Evolutionary conservation across 164 flowering plant species (phyloP), one percentile per base, ranked within the genome.

Genomic region (Santalum album): DNA sequence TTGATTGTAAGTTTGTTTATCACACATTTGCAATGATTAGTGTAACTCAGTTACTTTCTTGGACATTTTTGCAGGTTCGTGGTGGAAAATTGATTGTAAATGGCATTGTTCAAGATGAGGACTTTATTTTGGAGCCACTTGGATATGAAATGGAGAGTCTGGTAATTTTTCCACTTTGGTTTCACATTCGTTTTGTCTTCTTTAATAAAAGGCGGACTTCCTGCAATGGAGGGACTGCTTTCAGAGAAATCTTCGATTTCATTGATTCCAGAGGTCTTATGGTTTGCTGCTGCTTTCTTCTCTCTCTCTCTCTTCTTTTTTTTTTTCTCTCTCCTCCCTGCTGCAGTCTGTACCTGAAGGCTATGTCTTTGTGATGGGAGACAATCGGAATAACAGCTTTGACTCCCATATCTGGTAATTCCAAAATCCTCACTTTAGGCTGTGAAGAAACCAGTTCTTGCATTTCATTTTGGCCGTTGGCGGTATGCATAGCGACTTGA

Each of bases 341-440:
- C 40, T 70, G 60, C 83, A 92, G 99, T 63, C 80, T 74, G 90
- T 92, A 16, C 97, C 96, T n/a, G 80, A 89, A 65, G 97, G 87
- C 40, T 82, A 74, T 71, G 99, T 92, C 6, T 92, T 84, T 68
- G 99, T 92, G 51, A 53, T 92, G 88, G 99, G 99, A 34, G 99
- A 92, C 72, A 92, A 92, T 59, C 86, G 99, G 22, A 92, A 92
- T 63, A 78, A 87, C 69, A 92, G 99, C 63, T 87, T 78, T 56
- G 99, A 92, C 65, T 92, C 98, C 4, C 98, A 84, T 61, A 73
- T 80, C 67, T 92, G 98, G 98, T 92, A 77, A 67, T 42, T 63
- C 38, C 23, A 3, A 1, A 32, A 56, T 36, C 57, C 38, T n/a
- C n/a, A n/a, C n/a, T n/a, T n/a, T n/a, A n/a, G n/a, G n/a, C n/a